Percentiles rank a stretch among this genome's conserved stretches.
These are phyloP conservation scores for Lasiodiplodia sp. DNA, from an alignment of 2,329 filamentous ascomycete species.

Conservation along the genomic window DNA sequence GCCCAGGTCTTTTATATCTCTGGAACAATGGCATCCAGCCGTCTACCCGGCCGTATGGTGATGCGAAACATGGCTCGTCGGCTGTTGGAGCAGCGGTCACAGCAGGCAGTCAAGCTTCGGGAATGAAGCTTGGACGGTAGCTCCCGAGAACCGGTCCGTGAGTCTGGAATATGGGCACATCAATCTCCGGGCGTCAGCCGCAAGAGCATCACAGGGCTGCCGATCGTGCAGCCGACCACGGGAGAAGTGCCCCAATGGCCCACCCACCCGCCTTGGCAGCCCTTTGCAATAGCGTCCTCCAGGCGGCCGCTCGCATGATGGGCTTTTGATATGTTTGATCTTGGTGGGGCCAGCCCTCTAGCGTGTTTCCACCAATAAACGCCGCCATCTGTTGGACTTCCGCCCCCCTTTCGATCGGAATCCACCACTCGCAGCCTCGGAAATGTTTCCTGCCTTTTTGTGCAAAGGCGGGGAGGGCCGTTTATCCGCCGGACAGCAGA, in stretches of 20 bases:
- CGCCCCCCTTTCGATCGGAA: not conserved
- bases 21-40: not conserved
- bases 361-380: slow-evolving; percentile 24
- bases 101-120: slow-evolving; percentile 10
- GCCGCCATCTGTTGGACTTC: not conserved
- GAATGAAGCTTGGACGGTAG: slow-evolving; percentile 5
- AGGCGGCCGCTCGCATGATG: not conserved
- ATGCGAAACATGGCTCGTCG: slow-evolving; percentile 8
- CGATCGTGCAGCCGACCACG: not conserved
- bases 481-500: too few species aligned
- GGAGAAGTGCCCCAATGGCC: not conserved
- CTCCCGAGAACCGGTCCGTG: slow-evolving; percentile 5
- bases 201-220: not conserved
- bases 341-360: not conserved
- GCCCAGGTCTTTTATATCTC: slow-evolving; percentile 7
- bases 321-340: not conserved
- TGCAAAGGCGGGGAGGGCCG: not conserved
- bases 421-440: not conserved
- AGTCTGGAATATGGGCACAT: not conserved
- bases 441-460: not conserved
- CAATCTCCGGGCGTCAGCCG: slow-evolving; percentile 21
- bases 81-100: not conserved
- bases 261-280: slow-evolving; percentile 7
- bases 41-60: not conserved
- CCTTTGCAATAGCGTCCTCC: not conserved